Evolutionary conservation across 2,329 filamentous ascomycete species (phyloP).

Genomic region (Diplodia seriata): DNA sequence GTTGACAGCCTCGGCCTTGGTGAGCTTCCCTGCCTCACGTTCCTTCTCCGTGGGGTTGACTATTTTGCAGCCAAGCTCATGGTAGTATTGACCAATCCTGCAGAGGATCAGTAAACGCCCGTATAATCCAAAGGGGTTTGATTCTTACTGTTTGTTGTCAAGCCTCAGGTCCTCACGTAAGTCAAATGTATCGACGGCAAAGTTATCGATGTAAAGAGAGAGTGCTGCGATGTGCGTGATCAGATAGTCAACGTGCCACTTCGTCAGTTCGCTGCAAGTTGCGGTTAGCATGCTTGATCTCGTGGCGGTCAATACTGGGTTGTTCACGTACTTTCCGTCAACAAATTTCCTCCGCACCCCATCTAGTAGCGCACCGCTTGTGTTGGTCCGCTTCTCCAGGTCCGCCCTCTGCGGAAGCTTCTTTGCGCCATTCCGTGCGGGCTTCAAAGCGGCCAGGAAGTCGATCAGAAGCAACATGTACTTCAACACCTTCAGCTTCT

Average conservation of each 20-base stretch:
- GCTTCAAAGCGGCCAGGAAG: conserved; percentile 52
- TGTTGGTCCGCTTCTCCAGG: conserved; percentile 63
- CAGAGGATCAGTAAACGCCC: conserved; percentile 33
- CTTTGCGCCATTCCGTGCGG: conserved; percentile 48
- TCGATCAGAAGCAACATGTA: conserved; percentile 58
- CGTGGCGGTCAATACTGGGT: conserved; percentile 37
- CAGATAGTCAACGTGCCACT: conserved; percentile 74
- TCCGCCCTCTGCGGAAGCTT: conserved; percentile 67
- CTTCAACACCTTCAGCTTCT: conserved; percentile 56
- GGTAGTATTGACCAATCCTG: conserved; percentile 71
- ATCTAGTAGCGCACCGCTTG: conserved; percentile 69
- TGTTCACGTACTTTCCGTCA: conserved; percentile 53
- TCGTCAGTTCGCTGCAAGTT: conserved; percentile 62
- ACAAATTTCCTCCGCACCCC: conserved; percentile 74
- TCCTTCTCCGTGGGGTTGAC: conserved; percentile 55
- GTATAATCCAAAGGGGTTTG: neutral
- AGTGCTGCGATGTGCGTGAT: conserved; percentile 76
- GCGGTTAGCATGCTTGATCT: conserved; percentile 33
- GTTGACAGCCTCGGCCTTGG: conserved; percentile 65
- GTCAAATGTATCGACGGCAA: conserved; percentile 72
- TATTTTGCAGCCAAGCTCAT: conserved; percentile 75
- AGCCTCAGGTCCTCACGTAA: conserved; percentile 75
- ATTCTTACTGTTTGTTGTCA: conserved; percentile 67
- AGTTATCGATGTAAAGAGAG: conserved; percentile 74
- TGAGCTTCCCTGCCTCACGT: conserved; percentile 61